A percentile compares a stretch with the other conserved stretches of the same genome.
These are phyloP conservation scores for Calycina marina DNA, from an alignment of 2,329 filamentous ascomycete species.

Conservation along the genomic window DNA sequence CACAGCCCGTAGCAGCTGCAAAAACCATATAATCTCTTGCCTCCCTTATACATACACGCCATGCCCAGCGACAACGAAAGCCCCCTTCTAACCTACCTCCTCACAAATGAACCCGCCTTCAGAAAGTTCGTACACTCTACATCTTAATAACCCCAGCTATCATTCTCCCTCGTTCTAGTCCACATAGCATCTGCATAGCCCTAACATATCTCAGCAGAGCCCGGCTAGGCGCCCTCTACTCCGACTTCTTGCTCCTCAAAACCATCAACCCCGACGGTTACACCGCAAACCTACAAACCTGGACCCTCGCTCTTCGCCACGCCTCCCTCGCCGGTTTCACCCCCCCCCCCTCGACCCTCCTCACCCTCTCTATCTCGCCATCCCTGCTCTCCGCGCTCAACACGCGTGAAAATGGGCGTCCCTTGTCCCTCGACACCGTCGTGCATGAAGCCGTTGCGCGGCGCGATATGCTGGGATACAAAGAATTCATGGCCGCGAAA, in stretches of 20 bases:
- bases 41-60: no score
- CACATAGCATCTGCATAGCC: slow-evolving; percentile 1
- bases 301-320: slow-evolving; percentile 59
- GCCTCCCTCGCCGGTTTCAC: slow-evolving; percentile 50
- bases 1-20: no score
- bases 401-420: slow-evolving; percentile 64
- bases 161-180: no score
- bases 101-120: slow-evolving; percentile 46
- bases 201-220: slow-evolving; percentile 34
- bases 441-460: slow-evolving; percentile 58
- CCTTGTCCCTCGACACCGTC: slow-evolving; percentile 66
- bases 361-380: slow-evolving; percentile 42
- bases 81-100: slow-evolving; percentile 47
- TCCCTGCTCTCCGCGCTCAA: slow-evolving; percentile 58
- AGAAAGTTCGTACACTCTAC: slow-evolving; percentile 30
- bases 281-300: slow-evolving; percentile 63
- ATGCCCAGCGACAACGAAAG: neutral
- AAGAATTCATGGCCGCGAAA: slow-evolving; percentile 48
- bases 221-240: slow-evolving; percentile 74
- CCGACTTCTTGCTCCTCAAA: slow-evolving; percentile 64
- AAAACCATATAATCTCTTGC: no score
- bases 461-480: slow-evolving; percentile 54
- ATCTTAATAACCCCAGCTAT: neutral
- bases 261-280: slow-evolving; percentile 77
- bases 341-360: slow-evolving; percentile 29